These are phyloP conservation scores for Wickerhamiella domercqiae DNA, from an alignment of 805 yeast species.

Conservation along the genomic window DNA sequence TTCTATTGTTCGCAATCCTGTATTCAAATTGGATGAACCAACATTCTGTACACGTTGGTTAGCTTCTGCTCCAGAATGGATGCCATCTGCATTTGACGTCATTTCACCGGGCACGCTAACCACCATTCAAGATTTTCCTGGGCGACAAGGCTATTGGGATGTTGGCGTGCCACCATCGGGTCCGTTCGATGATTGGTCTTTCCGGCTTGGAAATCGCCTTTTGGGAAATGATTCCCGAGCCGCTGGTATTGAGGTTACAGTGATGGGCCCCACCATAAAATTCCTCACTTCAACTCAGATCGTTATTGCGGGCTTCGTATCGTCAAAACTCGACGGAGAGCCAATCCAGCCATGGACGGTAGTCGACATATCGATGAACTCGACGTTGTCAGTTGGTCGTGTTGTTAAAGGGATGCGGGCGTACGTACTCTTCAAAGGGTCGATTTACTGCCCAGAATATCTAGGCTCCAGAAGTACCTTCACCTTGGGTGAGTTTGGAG, in stretches of 20 bases:
- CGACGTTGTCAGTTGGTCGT: slow-evolving; percentile 61
- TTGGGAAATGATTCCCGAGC: slow-evolving; percentile 73
- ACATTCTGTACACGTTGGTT: slow-evolving; percentile 78
- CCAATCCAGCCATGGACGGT: slow-evolving; percentile 55
- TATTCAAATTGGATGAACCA: slow-evolving; percentile 70
- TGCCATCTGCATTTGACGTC: slow-evolving; percentile 72
- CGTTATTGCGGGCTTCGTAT: slow-evolving; percentile 55
- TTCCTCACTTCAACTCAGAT: slow-evolving; percentile 70
- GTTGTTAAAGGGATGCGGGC: slow-evolving; percentile 70
- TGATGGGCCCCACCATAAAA: slow-evolving; percentile 66
- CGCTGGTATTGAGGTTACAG: slow-evolving; percentile 80
- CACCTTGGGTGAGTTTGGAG: slow-evolving; percentile 82
- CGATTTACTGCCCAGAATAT: slow-evolving; percentile 84
- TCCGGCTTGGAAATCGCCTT: slow-evolving; percentile 72
- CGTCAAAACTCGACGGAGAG: slow-evolving; percentile 38
- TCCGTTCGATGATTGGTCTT: slow-evolving; percentile 87
- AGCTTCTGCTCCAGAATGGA: slow-evolving; percentile 65
- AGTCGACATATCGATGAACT: slow-evolving; percentile 52
- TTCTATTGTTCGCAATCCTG: slow-evolving; percentile 62
- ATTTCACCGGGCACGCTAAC: slow-evolving; percentile 84
- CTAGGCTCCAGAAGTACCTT: slow-evolving; percentile 88
- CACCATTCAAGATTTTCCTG: slow-evolving; percentile 88
- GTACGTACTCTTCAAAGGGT: slow-evolving; percentile 77
- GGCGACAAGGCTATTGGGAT: slow-evolving; percentile 67
- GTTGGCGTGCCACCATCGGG: slow-evolving; percentile 97